Evolutionary conservation across 2,329 filamentous ascomycete genomes (phyloP).

Genomic region (Colletotrichum zoysiae): DNA sequence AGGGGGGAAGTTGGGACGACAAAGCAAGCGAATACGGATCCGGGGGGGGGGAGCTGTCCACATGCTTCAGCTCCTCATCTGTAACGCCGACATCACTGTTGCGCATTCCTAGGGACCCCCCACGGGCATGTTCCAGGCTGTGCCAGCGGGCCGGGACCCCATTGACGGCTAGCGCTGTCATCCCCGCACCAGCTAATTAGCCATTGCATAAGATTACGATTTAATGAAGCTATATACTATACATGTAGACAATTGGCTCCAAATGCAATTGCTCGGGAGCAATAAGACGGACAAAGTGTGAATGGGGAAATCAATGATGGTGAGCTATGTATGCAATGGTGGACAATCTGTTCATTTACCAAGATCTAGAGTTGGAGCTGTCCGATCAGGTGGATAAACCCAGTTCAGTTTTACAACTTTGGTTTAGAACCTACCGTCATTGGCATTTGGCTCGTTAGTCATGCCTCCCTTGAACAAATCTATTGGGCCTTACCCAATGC

Average conservation of each 20-base stretch:
- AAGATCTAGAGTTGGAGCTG: background rate
- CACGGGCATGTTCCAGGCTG: slow-evolving; percentile 30
- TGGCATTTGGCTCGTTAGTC: background rate
- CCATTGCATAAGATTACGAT: background rate
- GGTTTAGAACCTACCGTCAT: background rate
- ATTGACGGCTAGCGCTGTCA: slow-evolving; percentile 8
- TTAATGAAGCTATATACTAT: background rate
- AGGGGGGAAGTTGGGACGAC: slow-evolving; percentile 21
- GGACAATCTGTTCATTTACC: too few relatives aligned
- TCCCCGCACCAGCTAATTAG: slow-evolving; percentile 2
- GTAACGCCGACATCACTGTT: slow-evolving; percentile 23
- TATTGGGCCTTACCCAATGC: slow-evolving; percentile 22
- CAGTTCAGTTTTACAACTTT: background rate
- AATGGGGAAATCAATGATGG: background rate
- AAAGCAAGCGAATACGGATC: slow-evolving; percentile 27
- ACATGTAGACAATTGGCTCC: background rate
- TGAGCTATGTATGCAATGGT: background rate
- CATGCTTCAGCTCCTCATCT: slow-evolving; percentile 6
- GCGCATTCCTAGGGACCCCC: background rate
- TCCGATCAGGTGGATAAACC: background rate
- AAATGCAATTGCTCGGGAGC: too few relatives aligned
- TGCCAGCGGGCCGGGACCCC: slow-evolving; percentile 24
- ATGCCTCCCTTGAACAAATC: background rate
- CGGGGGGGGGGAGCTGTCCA: slow-evolving; percentile 17
- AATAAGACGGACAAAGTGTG: too few relatives aligned